These are phyloP conservation scores for Leccinum subrobustum DNA, from an alignment of 1,284 basidiomycete species.

Conservation along the genomic window DNA sequence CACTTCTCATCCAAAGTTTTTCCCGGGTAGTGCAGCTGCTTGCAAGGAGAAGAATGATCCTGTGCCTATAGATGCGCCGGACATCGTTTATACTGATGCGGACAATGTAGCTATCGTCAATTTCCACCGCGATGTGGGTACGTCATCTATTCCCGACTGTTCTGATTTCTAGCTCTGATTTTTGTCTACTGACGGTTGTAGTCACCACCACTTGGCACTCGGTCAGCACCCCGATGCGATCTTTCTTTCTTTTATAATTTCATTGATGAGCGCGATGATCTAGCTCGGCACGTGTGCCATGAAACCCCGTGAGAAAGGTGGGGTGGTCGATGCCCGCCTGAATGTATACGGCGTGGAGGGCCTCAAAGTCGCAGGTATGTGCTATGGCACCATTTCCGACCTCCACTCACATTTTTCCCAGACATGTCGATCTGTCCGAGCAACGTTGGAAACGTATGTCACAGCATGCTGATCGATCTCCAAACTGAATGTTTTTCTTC, in stretches of 20 bases:
- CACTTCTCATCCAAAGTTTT: conserved; percentile 49
- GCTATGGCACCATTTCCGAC: not conserved
- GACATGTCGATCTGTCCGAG: conserved; percentile 33
- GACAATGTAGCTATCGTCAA: conserved; percentile 55
- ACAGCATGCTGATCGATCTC: not conserved
- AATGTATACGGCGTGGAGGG: conserved; percentile 32
- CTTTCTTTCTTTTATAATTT: not conserved
- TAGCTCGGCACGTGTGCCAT: conserved; percentile 31
- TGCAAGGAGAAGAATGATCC: conserved; percentile 35
- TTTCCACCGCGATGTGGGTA: conserved; percentile 37
- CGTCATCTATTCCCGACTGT: not conserved
- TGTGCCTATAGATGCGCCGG: conserved; percentile 41
- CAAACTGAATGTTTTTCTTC: not conserved
- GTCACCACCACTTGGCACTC: conserved; percentile 55
- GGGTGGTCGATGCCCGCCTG: conserved; percentile 30
- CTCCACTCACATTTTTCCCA: not conserved
- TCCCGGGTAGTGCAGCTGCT: conserved; percentile 43
- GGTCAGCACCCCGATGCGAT: conserved; percentile 33
- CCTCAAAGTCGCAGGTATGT: conserved; percentile 32
- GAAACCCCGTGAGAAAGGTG: conserved; percentile 25
- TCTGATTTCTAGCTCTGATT: not conserved
- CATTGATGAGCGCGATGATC: not conserved
- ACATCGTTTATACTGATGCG: conserved; percentile 53
- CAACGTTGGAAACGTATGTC: conserved; percentile 33
- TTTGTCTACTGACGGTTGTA: conserved; percentile 18